Evolutionary conservation across 192 early-diverging fungal species (phyloP).

Genomic region (Mortierella alpina): DNA sequence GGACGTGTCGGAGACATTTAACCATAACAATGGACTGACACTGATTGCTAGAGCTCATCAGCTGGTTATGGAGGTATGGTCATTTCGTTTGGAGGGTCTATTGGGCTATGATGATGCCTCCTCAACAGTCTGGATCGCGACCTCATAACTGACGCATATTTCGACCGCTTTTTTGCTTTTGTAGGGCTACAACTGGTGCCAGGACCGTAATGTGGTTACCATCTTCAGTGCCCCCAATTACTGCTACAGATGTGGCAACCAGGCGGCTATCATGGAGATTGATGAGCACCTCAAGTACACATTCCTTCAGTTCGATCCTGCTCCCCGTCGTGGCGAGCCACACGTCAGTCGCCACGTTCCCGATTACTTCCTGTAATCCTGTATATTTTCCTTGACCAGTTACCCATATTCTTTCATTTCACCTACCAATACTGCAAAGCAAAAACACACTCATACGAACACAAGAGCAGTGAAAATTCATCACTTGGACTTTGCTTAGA

Average conservation of each 20-base stretch:
- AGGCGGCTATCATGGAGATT: slow-evolving; percentile 99
- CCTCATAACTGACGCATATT: not conserved
- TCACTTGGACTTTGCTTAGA: too few relatives aligned
- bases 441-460: not conserved
- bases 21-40: slow-evolving; percentile 96
- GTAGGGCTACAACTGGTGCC: slow-evolving; percentile 98
- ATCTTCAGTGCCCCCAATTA: slow-evolving; percentile 99
- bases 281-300: slow-evolving; percentile 99
- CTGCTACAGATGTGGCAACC: slow-evolving; percentile 99
- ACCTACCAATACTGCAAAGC: too few relatives aligned
- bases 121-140: not conserved
- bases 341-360: slow-evolving; percentile 98
- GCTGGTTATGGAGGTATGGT: slow-evolving; percentile 85
- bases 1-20: slow-evolving; percentile 87
- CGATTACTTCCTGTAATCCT: slow-evolving; percentile 94
- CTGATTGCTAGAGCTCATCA: slow-evolving; percentile 97
- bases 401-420: not conserved
- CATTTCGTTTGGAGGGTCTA: not conserved
- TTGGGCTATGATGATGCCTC: not conserved
- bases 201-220: slow-evolving; percentile 98
- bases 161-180: not conserved
- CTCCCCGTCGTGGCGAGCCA: slow-evolving; percentile 96
- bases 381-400: not conserved
- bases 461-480: not conserved
- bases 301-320: slow-evolving; percentile 98